Percentiles rank a stretch among this genome's conserved stretches.
Evolutionary conservation across 371 early-diverging fungal genomes (phyloP).

Genomic region (Zopfochytrium polystomum): DNA sequence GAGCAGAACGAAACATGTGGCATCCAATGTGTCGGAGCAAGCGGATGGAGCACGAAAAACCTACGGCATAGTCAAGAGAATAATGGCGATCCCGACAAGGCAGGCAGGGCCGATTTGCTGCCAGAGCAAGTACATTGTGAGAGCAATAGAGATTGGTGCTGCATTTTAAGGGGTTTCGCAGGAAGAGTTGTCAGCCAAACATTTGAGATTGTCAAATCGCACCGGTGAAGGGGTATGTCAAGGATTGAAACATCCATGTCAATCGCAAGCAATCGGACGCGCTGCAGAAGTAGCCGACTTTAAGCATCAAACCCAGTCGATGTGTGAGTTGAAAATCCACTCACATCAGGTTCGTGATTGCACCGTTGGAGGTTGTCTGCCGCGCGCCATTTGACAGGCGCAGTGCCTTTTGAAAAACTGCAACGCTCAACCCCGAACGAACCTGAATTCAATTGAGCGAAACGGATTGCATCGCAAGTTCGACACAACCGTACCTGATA

Average conservation of each 20-base stretch:
- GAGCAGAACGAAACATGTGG: no score
- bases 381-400: conserved; percentile 72
- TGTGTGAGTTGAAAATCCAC: no score
- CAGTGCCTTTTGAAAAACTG: conserved; percentile 83
- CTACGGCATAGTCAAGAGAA: conserved; percentile 63
- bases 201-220: conserved; percentile 53
- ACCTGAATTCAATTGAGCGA: conserved; percentile 30
- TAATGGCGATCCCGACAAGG: conserved; percentile 73
- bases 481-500: background rate
- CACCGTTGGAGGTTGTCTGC: conserved; percentile 66
- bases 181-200: conserved; percentile 30
- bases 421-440: conserved; percentile 70
- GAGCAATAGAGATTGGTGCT: conserved; percentile 65
- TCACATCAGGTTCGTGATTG: conserved; percentile 69
- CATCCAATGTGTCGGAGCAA: no score
- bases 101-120: conserved; percentile 71
- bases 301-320: background rate
- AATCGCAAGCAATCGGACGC: conserved; percentile 69
- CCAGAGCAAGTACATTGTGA: no score
- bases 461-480: background rate
- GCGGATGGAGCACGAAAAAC: no score
- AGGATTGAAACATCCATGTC: conserved; percentile 40
- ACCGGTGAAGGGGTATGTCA: conserved; percentile 1
- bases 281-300: no score
- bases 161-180: conserved; percentile 79